phyloP scores from a whole-genome alignment of 495 filamentous ascomycete genomes.

The Penicillium taxi region DNA sequence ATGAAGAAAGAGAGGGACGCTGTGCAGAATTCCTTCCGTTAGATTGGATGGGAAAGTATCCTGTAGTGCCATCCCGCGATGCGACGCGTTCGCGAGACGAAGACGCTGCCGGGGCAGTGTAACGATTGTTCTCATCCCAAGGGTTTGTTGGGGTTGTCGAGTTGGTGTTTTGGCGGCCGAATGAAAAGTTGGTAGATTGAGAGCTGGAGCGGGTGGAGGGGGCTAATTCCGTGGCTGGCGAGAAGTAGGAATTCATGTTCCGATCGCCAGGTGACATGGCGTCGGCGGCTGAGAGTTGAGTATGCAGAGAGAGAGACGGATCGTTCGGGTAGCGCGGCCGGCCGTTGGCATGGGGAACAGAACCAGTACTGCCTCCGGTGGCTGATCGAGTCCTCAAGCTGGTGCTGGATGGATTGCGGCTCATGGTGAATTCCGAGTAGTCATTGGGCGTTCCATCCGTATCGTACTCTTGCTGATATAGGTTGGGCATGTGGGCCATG shows the following conservation, averaged over 20 bases:
- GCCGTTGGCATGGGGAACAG: slow-evolving; percentile 33
- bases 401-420: slow-evolving; percentile 70
- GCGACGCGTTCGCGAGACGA: too few relatives aligned
- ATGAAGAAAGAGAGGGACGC: slow-evolving; percentile 74
- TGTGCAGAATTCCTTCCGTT: slow-evolving; percentile 62
- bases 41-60: slow-evolving; percentile 34
- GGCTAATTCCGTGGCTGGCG: slow-evolving; percentile 79
- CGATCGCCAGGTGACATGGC: slow-evolving; percentile 45
- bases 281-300: slow-evolving; percentile 46
- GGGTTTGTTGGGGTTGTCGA: slow-evolving; percentile 48
- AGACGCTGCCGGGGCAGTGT: slow-evolving; percentile 79
- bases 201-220: slow-evolving; percentile 83
- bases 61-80: slow-evolving; percentile 65
- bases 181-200: slow-evolving; percentile 59
- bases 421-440: slow-evolving; percentile 49
- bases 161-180: slow-evolving; percentile 58
- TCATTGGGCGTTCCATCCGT: slow-evolving; percentile 59
- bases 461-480: slow-evolving; percentile 71
- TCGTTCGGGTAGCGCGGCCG: slow-evolving; percentile 64
- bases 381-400: slow-evolving; percentile 74
- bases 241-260: slow-evolving; percentile 77
- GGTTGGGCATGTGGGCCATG: slow-evolving; percentile 62
- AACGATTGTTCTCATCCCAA: slow-evolving; percentile 65
- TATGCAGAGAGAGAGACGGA: slow-evolving; percentile 63
- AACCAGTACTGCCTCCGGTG: slow-evolving; percentile 59